A percentile compares a stretch with the other conserved stretches of the same genome.
phyloP scores from a whole-genome alignment of 2,329 filamentous ascomycete genomes.

The Akanthomyces dipterigenus region DNA sequence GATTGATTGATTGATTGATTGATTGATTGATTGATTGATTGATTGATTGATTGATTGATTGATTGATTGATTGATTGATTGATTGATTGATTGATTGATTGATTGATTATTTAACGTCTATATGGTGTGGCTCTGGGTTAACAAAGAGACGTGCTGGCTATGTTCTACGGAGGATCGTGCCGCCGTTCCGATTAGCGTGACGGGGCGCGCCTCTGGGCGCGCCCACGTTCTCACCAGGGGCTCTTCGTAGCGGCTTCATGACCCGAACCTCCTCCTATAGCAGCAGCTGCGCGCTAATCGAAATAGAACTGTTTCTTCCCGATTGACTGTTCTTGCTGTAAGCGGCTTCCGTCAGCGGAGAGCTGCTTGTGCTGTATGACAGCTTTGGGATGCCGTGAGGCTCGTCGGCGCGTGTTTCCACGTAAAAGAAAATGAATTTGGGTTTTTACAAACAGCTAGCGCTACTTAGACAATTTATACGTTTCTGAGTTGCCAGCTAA shows the following conservation, averaged over 20 bases:
- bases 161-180: not conserved
- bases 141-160: not conserved
- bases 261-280: not conserved
- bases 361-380: not conserved
- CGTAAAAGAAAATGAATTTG: not conserved
- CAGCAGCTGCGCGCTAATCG: not conserved
- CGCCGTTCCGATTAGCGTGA: not conserved
- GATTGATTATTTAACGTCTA: not conserved
- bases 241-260: too few species aligned
- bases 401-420: not conserved
- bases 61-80: too few species aligned
- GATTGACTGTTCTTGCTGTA: not conserved
- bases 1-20: too few species aligned
- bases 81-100: too few species aligned
- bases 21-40: too few species aligned
- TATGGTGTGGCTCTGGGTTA: not conserved
- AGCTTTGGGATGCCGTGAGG: not conserved
- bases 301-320: not conserved
- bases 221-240: too few species aligned
- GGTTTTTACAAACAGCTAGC: not conserved
- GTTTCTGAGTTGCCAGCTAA: not conserved
- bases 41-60: too few species aligned
- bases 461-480: not conserved
- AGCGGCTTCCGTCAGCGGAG: not conserved
- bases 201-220: too few species aligned